These are phyloP conservation scores for Boletus rubropictus DNA, from an alignment of 768 basidiomycete genomes.

Conservation along the genomic window DNA sequence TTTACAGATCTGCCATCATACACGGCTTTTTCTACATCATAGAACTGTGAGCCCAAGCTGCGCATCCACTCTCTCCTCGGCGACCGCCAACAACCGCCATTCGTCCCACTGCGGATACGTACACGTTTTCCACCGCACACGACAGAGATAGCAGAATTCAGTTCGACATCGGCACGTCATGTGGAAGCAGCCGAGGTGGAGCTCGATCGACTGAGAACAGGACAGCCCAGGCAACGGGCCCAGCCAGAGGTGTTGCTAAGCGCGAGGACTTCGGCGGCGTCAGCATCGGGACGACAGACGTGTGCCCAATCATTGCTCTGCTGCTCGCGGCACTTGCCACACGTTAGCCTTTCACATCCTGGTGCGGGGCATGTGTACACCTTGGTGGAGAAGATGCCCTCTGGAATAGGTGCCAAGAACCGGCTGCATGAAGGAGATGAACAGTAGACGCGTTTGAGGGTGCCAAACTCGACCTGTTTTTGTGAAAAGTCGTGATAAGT, in stretches of 20 bases:
- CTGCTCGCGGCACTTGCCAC: constrained; percentile 22
- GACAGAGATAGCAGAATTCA: constrained; percentile 44
- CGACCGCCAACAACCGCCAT: constrained; percentile 31
- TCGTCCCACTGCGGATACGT: constrained; percentile 66
- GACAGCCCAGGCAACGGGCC: constrained; percentile 39
- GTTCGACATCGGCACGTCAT: constrained; percentile 37
- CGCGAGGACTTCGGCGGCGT: constrained; percentile 23
- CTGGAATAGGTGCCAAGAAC: constrained; percentile 32
- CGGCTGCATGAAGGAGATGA: constrained; percentile 30
- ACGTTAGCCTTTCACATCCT: constrained; percentile 19
- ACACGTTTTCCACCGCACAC: constrained; percentile 60
- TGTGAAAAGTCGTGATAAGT: constrained; percentile 19
- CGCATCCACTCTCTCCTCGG: constrained; percentile 40
- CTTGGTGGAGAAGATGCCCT: constrained; percentile 20
- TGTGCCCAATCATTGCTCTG: constrained; percentile 24
- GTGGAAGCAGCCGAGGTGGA: constrained; percentile 35
- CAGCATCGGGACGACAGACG: constrained; percentile 22
- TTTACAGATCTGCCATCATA: too few species aligned
- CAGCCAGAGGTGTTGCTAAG: constrained; percentile 27
- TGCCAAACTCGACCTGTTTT: constrained; percentile 29
- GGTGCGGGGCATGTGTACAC: constrained; percentile 20
- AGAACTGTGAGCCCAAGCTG: too few species aligned
- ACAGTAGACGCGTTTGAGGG: constrained; percentile 37
- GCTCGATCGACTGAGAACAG: constrained; percentile 36
- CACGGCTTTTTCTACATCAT: too few species aligned